A percentile compares a stretch with the other conserved stretches of the same genome.
Evolutionary conservation across 31 red algal genomes (phyloP).

Genomic region (Odonthalia washingtoniensis): DNA sequence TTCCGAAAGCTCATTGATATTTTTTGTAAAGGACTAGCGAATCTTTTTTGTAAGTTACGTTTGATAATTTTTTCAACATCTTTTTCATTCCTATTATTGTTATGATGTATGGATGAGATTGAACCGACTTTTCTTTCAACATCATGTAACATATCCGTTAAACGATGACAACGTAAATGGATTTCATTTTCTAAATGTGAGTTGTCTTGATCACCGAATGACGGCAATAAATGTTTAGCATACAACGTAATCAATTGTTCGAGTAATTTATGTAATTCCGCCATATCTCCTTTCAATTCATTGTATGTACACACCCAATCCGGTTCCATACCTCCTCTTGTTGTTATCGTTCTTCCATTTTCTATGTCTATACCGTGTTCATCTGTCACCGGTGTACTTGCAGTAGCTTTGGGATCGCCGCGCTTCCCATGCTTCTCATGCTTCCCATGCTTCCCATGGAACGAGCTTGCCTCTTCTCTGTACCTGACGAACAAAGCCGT

Average conservation of each 20-base stretch:
- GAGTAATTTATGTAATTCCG: slow-evolving; percentile 45
- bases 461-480: no score
- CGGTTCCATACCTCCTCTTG: slow-evolving; percentile 50
- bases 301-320: slow-evolving; percentile 76
- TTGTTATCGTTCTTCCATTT: neutral
- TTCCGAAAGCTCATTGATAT: slow-evolving; percentile 75
- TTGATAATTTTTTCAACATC: slow-evolving; percentile 75
- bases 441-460: no score
- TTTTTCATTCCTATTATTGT: no score
- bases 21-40: slow-evolving; percentile 77
- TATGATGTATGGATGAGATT: no score
- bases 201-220: slow-evolving; percentile 75
- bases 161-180: slow-evolving; percentile 38
- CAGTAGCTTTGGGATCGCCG: neutral
- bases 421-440: neutral
- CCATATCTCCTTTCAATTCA: slow-evolving; percentile 63
- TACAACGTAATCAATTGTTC: slow-evolving; percentile 53
- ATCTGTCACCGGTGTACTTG: neutral
- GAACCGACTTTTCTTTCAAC: no score
- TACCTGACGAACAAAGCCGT: no score
- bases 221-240: slow-evolving; percentile 77
- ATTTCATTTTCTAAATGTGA: slow-evolving; percentile 74
- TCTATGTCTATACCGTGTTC: neutral
- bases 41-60: slow-evolving; percentile 78
- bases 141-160: slow-evolving; percentile 66